phyloP scores from a whole-genome alignment of 2,329 filamentous ascomycete genomes.

The Dothideomycetes sp. region DNA sequence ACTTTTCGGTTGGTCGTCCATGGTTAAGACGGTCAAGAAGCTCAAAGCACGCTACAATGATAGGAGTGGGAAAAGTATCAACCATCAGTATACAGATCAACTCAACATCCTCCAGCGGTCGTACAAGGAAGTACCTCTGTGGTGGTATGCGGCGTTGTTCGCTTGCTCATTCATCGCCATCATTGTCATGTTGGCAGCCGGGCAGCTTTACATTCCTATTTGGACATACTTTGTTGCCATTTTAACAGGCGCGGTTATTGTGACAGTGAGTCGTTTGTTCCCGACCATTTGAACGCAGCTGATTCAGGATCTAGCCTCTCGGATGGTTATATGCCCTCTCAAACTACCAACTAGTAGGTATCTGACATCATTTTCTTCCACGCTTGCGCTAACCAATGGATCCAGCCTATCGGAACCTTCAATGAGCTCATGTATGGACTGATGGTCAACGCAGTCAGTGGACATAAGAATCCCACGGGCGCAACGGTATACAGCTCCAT shows the following conservation, averaged over 20 bases:
- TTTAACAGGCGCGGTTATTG: slow-evolving; percentile 42
- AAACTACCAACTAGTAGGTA: slow-evolving; percentile 32
- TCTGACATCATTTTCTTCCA: background rate
- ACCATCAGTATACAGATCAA: slow-evolving; percentile 46
- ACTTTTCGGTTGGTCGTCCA: slow-evolving; percentile 38
- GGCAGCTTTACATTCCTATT: slow-evolving; percentile 46
- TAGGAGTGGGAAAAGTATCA: slow-evolving; percentile 35
- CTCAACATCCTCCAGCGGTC: slow-evolving; percentile 48
- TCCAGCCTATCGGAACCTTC: slow-evolving; percentile 41
- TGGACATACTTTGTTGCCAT: slow-evolving; percentile 51
- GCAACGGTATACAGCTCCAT: slow-evolving; percentile 48
- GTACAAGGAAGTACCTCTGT: slow-evolving; percentile 48
- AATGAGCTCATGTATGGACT: slow-evolving; percentile 51
- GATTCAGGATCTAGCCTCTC: too few relatives aligned
- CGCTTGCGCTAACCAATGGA: background rate
- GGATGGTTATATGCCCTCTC: slow-evolving; percentile 51
- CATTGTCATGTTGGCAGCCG: slow-evolving; percentile 40
- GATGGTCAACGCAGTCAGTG: slow-evolving; percentile 42
- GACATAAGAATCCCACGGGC: slow-evolving; percentile 46
- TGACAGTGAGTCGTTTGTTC: slow-evolving; percentile 20
- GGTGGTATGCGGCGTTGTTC: slow-evolving; percentile 47
- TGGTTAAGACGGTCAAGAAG: slow-evolving; percentile 16
- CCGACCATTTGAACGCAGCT: slow-evolving; percentile 21
- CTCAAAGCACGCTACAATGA: slow-evolving; percentile 34
- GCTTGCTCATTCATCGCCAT: slow-evolving; percentile 36